phyloP scores from a whole-genome alignment of 2,329 filamentous ascomycete genomes.

The Monilinia polystroma region DNA sequence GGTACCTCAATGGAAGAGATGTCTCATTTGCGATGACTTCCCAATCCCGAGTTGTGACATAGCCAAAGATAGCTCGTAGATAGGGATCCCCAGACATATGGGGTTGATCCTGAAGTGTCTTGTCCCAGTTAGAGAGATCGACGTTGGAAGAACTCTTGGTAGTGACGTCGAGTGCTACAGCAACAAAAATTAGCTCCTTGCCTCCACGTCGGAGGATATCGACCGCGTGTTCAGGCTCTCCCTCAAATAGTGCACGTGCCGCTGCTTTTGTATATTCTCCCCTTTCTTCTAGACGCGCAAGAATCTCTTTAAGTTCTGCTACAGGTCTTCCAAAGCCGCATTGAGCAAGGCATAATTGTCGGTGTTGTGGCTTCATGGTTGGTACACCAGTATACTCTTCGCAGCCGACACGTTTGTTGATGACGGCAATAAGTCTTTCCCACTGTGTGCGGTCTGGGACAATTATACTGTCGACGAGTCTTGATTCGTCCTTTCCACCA shows the following conservation, averaged over 20 bases:
- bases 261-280: slow-evolving; percentile 71
- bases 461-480: slow-evolving; percentile 48
- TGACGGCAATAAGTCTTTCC: slow-evolving; percentile 60
- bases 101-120: slow-evolving; percentile 35
- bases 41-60: slow-evolving; percentile 78
- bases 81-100: slow-evolving; percentile 69
- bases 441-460: slow-evolving; percentile 51
- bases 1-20: slow-evolving; percentile 71
- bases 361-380: slow-evolving; percentile 66
- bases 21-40: slow-evolving; percentile 68
- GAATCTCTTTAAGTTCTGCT: slow-evolving; percentile 46
- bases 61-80: slow-evolving; percentile 73
- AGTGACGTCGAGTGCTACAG: slow-evolving; percentile 64
- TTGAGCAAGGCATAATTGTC: slow-evolving; percentile 72
- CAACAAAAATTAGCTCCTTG: slow-evolving; percentile 66
- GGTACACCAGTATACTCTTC: slow-evolving; percentile 61
- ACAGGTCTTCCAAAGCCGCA: slow-evolving; percentile 67
- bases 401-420: slow-evolving; percentile 63
- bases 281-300: slow-evolving; percentile 48
- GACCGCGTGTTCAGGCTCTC: slow-evolving; percentile 66
- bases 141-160: slow-evolving; percentile 49
- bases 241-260: slow-evolving; percentile 72
- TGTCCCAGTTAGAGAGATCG: slow-evolving; percentile 37
- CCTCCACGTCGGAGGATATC: slow-evolving; percentile 68
- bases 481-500: slow-evolving; percentile 53